Percentiles rank a stretch among this genome's conserved stretches.
Conservation (phyloP, 2,329 filamentous ascomycete species). For the Aspergillus alliaceus region DNA sequence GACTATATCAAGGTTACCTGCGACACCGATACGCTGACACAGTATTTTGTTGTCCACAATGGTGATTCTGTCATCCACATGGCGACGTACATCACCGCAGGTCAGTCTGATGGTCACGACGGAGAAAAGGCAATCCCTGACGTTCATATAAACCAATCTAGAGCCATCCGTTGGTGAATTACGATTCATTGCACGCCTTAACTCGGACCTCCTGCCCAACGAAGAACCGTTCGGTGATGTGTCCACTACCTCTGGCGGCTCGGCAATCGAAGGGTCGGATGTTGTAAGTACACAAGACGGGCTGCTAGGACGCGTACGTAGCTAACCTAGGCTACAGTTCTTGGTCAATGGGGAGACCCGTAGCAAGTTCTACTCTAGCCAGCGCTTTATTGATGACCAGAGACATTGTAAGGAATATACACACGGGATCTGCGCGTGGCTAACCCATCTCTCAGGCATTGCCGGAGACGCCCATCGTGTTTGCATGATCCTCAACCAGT, state of each 20-base stretch:
- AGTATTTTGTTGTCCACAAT: conserved; percentile 62
- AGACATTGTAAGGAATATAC: conserved; percentile 52
- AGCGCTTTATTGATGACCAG: conserved; percentile 69
- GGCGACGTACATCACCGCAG: conserved; percentile 60
- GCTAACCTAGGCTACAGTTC: conserved; percentile 37
- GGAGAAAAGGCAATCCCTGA: background rate
- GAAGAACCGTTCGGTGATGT: conserved; percentile 57
- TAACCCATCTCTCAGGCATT: conserved; percentile 21
- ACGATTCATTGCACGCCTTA: conserved; percentile 63
- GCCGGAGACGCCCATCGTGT: conserved; percentile 51
- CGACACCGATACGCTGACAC: conserved; percentile 59
- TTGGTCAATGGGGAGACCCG: conserved; percentile 62
- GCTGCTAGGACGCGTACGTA: background rate
- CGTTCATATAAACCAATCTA: conserved; percentile 6
- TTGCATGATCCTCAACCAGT: conserved; percentile 59
- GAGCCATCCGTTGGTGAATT: conserved; percentile 60
- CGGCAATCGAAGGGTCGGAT: conserved; percentile 59
- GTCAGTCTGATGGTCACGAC: conserved; percentile 19
- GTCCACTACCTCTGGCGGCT: conserved; percentile 56
- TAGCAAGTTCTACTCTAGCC: conserved; percentile 69
- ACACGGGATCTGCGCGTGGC: too few species aligned
- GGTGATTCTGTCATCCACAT: conserved; percentile 63
- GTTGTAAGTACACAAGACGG: conserved; percentile 34
- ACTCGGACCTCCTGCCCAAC: conserved; percentile 50
- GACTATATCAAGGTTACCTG: conserved; percentile 63